Percentiles rank a stretch among this genome's conserved stretches.
Evolutionary conservation across 805 yeast species (phyloP).

Genomic region (Metschnikowia cerradonensis): DNA sequence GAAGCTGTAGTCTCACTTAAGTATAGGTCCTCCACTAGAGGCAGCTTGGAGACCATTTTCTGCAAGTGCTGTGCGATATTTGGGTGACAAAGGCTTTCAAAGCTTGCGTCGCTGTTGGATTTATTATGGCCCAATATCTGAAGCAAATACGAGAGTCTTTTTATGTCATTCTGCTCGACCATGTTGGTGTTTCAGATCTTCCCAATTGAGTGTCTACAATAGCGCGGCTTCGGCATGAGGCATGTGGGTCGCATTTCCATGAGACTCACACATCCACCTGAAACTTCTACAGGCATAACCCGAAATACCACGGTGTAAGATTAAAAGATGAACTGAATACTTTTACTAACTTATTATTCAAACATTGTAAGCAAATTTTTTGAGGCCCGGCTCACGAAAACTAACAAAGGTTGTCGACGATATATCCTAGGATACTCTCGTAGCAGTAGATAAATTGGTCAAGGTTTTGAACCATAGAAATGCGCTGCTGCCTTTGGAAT

Average conservation of each 20-base stretch:
- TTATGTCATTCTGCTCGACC: constrained; percentile 7
- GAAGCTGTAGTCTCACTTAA: constrained; percentile 33
- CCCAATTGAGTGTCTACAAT: constrained; percentile 2
- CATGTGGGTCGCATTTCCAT: background rate
- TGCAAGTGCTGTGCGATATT: constrained; percentile 6
- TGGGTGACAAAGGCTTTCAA: constrained; percentile 13
- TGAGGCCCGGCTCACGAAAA: background rate
- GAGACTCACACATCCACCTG: background rate
- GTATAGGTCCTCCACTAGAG: constrained; percentile 17
- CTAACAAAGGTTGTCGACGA: constrained; percentile 12
- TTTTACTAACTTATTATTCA: background rate
- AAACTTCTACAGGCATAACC: background rate
- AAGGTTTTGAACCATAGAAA: constrained; percentile 81
- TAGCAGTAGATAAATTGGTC: constrained; percentile 73
- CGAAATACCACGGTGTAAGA: background rate
- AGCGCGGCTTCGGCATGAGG: background rate
- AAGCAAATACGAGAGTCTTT: constrained; percentile 10
- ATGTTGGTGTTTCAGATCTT: background rate
- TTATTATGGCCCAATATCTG: constrained; percentile 8
- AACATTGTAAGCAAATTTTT: background rate
- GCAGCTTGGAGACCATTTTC: constrained; percentile 12
- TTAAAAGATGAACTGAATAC: background rate
- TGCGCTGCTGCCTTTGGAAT: constrained; percentile 65
- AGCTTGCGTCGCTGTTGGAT: constrained; percentile 11
- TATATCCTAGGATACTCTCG: constrained; percentile 37